phyloP scores from a whole-genome alignment of 2,329 filamentous ascomycete species.

The Cercospora brassicicola region DNA sequence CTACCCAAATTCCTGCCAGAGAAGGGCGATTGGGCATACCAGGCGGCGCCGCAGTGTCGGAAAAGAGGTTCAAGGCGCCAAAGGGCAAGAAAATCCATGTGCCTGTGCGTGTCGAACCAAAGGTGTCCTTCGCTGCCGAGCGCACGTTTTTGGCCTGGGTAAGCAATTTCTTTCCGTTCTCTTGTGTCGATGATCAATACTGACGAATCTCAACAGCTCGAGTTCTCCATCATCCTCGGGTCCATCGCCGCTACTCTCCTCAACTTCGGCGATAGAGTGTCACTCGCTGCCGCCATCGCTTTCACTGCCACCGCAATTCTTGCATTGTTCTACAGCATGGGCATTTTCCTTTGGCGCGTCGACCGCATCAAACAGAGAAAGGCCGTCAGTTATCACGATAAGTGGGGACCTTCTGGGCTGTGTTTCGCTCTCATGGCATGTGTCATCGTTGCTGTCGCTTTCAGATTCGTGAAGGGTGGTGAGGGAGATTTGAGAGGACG shows the following conservation, averaged over 20 bases:
- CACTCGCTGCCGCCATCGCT: conserved; percentile 61
- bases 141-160: conserved; percentile 94
- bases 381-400: conserved; percentile 90
- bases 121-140: conserved; percentile 96
- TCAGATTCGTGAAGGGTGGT: conserved; percentile 63
- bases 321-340: conserved; percentile 78
- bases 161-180: conserved; percentile 40
- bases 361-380: conserved; percentile 77
- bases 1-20: conserved; percentile 46
- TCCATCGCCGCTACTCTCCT: conserved; percentile 80
- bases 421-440: conserved; percentile 71
- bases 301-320: conserved; percentile 81
- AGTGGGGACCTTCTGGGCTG: conserved; percentile 76
- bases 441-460: conserved; percentile 75
- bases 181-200: not conserved
- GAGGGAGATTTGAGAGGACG: conserved; percentile 45
- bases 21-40: conserved; percentile 49
- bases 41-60: conserved; percentile 38
- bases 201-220: conserved; percentile 60
- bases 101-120: conserved; percentile 91
- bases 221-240: conserved; percentile 93
- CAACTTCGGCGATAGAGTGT: conserved; percentile 69
- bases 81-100: conserved; percentile 90
- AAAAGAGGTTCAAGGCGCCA: conserved; percentile 65
- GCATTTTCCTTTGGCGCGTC: conserved; percentile 85